Percentiles rank a stretch among this genome's conserved stretches.
These are phyloP conservation scores for Tolypocladium tropicale DNA, from an alignment of 2,329 filamentous ascomycete genomes.

Conservation along the genomic window DNA sequence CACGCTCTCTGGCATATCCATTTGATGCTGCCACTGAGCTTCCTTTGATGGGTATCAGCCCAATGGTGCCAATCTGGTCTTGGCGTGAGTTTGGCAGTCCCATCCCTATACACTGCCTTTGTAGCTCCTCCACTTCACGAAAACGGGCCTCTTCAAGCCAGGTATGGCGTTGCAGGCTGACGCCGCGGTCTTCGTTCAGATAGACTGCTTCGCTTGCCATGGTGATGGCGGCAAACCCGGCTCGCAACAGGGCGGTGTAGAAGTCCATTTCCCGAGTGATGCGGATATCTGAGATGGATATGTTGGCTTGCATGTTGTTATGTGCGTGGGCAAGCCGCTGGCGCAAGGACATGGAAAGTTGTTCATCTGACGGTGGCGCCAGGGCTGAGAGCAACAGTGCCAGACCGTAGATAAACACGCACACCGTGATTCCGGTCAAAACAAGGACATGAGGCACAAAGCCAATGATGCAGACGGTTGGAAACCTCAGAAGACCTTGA, in stretches of 20 bases:
- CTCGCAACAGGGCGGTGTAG: slow-evolving; percentile 78
- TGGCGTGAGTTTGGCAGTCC: slow-evolving; percentile 36
- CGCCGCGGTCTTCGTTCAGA: slow-evolving; percentile 73
- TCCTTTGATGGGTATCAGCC: slow-evolving; percentile 43
- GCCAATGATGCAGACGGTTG: slow-evolving; percentile 88
- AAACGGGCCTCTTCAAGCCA: slow-evolving; percentile 88
- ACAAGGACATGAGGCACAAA: slow-evolving; percentile 93
- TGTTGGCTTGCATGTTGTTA: slow-evolving; percentile 83
- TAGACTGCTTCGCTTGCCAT: slow-evolving; percentile 95
- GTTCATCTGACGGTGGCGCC: slow-evolving; percentile 17
- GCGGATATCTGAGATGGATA: slow-evolving; percentile 70
- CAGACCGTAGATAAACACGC: slow-evolving; percentile 64
- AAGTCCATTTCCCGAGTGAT: slow-evolving; percentile 89
- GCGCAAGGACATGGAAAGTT: slow-evolving; percentile 29
- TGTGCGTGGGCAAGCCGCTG: slow-evolving; percentile 64
- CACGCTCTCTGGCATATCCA: slow-evolving; percentile 62
- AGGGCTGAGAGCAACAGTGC: slow-evolving; percentile 65
- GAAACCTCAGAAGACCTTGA: slow-evolving; percentile 71
- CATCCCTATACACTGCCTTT: slow-evolving; percentile 38
- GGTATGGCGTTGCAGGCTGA: slow-evolving; percentile 66
- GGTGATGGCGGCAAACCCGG: slow-evolving; percentile 80
- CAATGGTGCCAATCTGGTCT: slow-evolving; percentile 43
- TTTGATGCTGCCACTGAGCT: slow-evolving; percentile 32
- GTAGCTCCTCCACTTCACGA: slow-evolving; percentile 58
- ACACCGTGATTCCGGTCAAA: slow-evolving; percentile 65